Evolutionary conservation across 495 filamentous ascomycete genomes (phyloP), one percentile per base, ranked within the genome.

Genomic region (Aspergillus asperescens): DNA sequence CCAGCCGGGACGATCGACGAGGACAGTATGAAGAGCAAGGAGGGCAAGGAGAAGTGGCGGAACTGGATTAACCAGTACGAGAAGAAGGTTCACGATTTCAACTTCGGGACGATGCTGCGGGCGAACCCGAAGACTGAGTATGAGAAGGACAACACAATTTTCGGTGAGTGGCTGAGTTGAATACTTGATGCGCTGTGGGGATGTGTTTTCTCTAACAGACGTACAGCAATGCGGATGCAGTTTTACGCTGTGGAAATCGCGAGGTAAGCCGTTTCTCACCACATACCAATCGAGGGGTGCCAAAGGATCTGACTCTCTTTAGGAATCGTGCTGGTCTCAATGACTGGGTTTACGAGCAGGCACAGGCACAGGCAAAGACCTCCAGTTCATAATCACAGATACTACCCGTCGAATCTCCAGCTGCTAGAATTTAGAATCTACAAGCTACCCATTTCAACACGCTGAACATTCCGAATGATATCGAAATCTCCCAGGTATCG

Each of bases 171-270:
- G 6, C 15, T 23, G 13, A 15, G 7, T 37, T 20, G 38, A n/a
- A 55, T 20, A 59, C 25, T 19, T 16, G n/a, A 19, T 16, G n/a
- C n/a, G 7, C 0, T 24, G 2, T 18, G 25, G 18, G 19, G 18
- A 35, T 8, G 7, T n/a, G 50, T 60, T 61, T 66, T 48, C 63
- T 54, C 53, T 40, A 19, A 38, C 6, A 23, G 20, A 18, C 2
- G 4, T 32, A 52, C 16, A 70, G 67, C 65, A 53, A 62, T 80
- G 58, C 81, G 93, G 48, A 98, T 98, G 93, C 93, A 99, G 66
- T 99, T 99, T 64, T 99, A 99, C 63, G 93, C 93, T 27, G 71
- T 97, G 62, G 93, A 99, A 71, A 96, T 99, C 62, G 86, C 87
- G 9, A 84, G 88, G 87, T 89, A 63, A 58, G 73, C 57, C 5